Percentiles rank a stretch among this genome's conserved stretches.
Evolutionary conservation across 2,329 filamentous ascomycete species (phyloP).

Genomic region (Fragosphaeria purpurea): DNA sequence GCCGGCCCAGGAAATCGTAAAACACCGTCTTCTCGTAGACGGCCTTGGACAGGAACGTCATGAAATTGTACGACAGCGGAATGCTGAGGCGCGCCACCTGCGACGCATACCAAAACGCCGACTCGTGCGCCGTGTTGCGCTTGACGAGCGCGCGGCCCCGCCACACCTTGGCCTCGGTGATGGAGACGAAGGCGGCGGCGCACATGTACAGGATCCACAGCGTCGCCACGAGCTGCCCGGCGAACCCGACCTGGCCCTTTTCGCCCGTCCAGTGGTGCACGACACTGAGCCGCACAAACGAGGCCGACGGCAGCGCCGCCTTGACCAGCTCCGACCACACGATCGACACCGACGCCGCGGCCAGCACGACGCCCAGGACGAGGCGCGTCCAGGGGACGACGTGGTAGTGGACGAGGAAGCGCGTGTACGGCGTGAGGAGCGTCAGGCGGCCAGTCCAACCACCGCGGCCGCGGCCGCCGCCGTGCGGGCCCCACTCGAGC

Average conservation of each 20-base stretch:
- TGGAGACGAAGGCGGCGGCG: slow-evolving; percentile 71
- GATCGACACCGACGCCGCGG: slow-evolving; percentile 68
- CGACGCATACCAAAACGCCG: slow-evolving; percentile 89
- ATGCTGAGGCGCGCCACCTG: slow-evolving; percentile 90
- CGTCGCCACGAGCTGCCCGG: slow-evolving; percentile 73
- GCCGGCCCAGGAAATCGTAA: slow-evolving; percentile 72
- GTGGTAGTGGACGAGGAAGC: slow-evolving; percentile 68
- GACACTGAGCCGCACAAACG: slow-evolving; percentile 55
- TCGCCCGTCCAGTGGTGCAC: slow-evolving; percentile 66
- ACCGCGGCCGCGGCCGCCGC: slow-evolving; percentile 40
- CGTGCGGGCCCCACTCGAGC: slow-evolving; percentile 59
- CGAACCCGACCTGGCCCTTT: slow-evolving; percentile 70
- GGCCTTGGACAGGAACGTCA: slow-evolving; percentile 69
- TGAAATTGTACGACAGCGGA: slow-evolving; percentile 89
- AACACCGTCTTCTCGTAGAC: slow-evolving; percentile 75
- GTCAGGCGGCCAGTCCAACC: slow-evolving; percentile 37
- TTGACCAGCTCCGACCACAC: slow-evolving; percentile 93
- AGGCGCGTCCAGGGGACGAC: slow-evolving; percentile 60
- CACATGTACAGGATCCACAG: slow-evolving; percentile 97
- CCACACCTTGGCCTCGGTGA: slow-evolving; percentile 96
- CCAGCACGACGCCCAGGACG: slow-evolving; percentile 54
- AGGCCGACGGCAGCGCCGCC: slow-evolving; percentile 65
- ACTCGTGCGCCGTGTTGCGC: slow-evolving; percentile 85
- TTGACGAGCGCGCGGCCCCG: slow-evolving; percentile 82
- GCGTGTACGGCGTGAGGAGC: slow-evolving; percentile 68